These are phyloP conservation scores for Lentinula boryana DNA, from an alignment of 768 basidiomycete genomes.

Conservation along the genomic window DNA sequence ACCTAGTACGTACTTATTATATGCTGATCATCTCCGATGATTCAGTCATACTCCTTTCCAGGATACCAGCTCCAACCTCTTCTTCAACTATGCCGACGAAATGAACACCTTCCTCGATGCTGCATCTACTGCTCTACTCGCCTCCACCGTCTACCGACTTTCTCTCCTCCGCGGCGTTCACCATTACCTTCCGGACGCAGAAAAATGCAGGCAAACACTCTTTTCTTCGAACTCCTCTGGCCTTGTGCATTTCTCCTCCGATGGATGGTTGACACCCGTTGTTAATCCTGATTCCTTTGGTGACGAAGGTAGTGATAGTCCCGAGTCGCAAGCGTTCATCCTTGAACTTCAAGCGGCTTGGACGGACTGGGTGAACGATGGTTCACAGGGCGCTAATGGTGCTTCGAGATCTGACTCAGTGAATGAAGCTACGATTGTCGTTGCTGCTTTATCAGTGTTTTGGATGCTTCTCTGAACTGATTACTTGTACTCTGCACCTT, in stretches of 20 bases:
- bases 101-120: constrained; percentile 59
- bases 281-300: constrained; percentile 62
- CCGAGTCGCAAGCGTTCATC: constrained; percentile 79
- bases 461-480: background rate
- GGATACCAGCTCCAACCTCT: constrained; percentile 39
- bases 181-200: constrained; percentile 50
- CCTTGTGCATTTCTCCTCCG: constrained; percentile 42
- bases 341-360: constrained; percentile 64
- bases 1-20: constrained; percentile 38
- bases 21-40: background rate
- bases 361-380: constrained; percentile 63
- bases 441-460: background rate
- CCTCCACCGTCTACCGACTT: constrained; percentile 70
- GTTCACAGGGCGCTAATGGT: constrained; percentile 44
- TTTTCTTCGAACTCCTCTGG: constrained; percentile 14
- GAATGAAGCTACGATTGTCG: background rate
- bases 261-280: constrained; percentile 70
- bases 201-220: constrained; percentile 42
- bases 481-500: background rate
- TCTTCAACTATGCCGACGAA: constrained; percentile 70
- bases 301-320: constrained; percentile 43
- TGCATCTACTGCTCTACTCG: constrained; percentile 68
- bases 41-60: constrained; percentile 16
- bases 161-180: constrained; percentile 47
- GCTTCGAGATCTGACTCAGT: constrained; percentile 11